These are phyloP conservation scores for Corynespora cassiicola DNA, from an alignment of 2,329 filamentous ascomycete species.

Conservation along the genomic window DNA sequence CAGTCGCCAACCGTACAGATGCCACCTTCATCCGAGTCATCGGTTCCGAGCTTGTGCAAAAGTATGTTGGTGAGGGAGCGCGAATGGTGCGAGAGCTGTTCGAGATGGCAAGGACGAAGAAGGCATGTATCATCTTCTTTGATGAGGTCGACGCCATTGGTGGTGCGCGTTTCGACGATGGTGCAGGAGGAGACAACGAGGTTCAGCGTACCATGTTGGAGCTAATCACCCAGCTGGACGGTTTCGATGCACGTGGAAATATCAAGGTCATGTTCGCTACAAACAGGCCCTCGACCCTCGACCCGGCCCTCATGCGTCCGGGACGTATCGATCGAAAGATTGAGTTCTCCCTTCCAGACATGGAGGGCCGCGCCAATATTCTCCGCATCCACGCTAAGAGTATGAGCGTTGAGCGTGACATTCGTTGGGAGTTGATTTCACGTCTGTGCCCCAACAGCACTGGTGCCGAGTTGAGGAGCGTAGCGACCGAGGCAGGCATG, in stretches of 20 bases:
- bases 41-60: slow-evolving; percentile 96
- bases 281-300: slow-evolving; percentile 92
- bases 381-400: slow-evolving; percentile 98
- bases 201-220: slow-evolving; percentile 98
- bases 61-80: slow-evolving; percentile 97
- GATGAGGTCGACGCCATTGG: slow-evolving; percentile 98
- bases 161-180: slow-evolving; percentile 94
- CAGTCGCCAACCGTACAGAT: slow-evolving; percentile 96
- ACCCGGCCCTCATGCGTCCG: slow-evolving; percentile 96
- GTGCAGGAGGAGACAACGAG: slow-evolving; percentile 95
- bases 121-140: slow-evolving; percentile 99
- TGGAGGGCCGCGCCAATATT: slow-evolving; percentile 97
- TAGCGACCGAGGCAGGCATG: slow-evolving; percentile 98
- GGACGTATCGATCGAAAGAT: slow-evolving; percentile 99
- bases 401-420: slow-evolving; percentile 98
- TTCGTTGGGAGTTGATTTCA: slow-evolving; percentile 98
- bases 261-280: slow-evolving; percentile 99
- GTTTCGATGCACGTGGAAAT: slow-evolving; percentile 94
- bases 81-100: slow-evolving; percentile 99
- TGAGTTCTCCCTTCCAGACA: slow-evolving; percentile 95
- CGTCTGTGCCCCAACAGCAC: slow-evolving; percentile 96
- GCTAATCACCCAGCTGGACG: slow-evolving; percentile 94
- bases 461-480: slow-evolving; percentile 92
- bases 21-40: slow-evolving; percentile 99
- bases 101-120: slow-evolving; percentile 99